phyloP scores from a whole-genome alignment of 441 rosid species.

The Omphalea diandra region DNA sequence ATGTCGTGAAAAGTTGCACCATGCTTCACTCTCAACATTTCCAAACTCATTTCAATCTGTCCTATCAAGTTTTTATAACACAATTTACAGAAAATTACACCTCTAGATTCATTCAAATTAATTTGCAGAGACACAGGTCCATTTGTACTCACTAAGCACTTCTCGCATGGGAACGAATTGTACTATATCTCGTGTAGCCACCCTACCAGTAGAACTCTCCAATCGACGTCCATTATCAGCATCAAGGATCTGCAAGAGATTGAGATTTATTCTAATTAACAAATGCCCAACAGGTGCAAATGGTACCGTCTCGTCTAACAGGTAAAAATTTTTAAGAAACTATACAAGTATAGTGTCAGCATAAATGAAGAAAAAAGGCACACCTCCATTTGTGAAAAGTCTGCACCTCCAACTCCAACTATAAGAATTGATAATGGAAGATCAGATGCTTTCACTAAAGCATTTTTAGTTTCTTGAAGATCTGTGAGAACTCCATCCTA shows the following conservation, averaged over 20 bases:
- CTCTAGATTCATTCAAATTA: not conserved
- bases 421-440: constrained; percentile 84
- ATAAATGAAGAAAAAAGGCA: constrained; percentile 33
- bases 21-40: not conserved
- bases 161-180: constrained; percentile 79
- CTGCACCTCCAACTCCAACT: constrained; percentile 95
- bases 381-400: constrained; percentile 95
- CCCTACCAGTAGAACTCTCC: constrained; percentile 67
- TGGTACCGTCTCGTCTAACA: not conserved
- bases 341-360: not conserved
- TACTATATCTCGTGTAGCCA: constrained; percentile 83
- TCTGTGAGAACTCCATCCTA: constrained; percentile 87
- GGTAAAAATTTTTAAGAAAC: too few species aligned
- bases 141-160: constrained; percentile 54
- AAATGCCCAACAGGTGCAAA: not conserved
- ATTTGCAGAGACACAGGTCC: not conserved
- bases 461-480: constrained; percentile 84
- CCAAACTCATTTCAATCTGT: not conserved
- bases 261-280: not conserved
- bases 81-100: not conserved
- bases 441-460: constrained; percentile 83
- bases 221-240: constrained; percentile 67
- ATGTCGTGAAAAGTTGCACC: not conserved
- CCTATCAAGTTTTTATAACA: not conserved
- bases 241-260: constrained; percentile 55